A percentile compares a stretch with the other conserved stretches of the same genome.
Conservation (phyloP, 352 stramenopile species). For the Phytophthora nicotianae region DNA sequence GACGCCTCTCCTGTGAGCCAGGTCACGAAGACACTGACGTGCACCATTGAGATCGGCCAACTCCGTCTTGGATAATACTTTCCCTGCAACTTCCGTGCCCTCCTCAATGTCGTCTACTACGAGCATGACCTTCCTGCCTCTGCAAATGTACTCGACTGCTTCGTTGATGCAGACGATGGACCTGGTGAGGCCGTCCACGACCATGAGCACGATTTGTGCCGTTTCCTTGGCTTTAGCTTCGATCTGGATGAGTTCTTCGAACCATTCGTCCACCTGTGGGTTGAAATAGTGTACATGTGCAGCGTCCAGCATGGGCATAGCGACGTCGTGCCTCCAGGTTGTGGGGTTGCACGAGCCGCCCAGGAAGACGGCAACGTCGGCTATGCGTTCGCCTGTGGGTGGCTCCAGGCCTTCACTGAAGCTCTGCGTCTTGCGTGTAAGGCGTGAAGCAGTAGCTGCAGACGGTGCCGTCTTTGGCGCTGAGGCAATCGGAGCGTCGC, state of each 20-base stretch:
- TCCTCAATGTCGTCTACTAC: conserved; percentile 81
- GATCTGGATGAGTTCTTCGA: conserved; percentile 81
- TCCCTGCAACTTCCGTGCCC: conserved; percentile 57
- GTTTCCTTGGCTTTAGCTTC: conserved; percentile 84
- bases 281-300: conserved; percentile 85
- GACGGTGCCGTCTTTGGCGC: conserved; percentile 18
- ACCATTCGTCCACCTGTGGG: conserved; percentile 91
- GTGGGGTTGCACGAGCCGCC: conserved; percentile 90
- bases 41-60: conserved; percentile 85
- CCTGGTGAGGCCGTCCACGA: conserved; percentile 81
- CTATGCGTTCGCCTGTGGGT: conserved; percentile 27
- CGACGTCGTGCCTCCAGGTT: conserved; percentile 81
- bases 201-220: conserved; percentile 85
- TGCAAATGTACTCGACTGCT: conserved; percentile 87
- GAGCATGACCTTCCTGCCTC: conserved; percentile 70
- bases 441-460: conserved; percentile 10
- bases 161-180: conserved; percentile 90
- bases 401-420: conserved; percentile 58
- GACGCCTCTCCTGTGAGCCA: conserved; percentile 56
- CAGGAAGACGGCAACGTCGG: conserved; percentile 76
- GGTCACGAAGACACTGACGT: conserved; percentile 73
- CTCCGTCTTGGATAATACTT: conserved; percentile 55
- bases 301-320: conserved; percentile 74
- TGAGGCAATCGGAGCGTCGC: conserved; percentile 4
- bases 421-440: conserved; percentile 55